Base-by-base conservation (phyloP, 1,284 basidiomycete genomes). In the Kwoniella shivajii region DNA sequence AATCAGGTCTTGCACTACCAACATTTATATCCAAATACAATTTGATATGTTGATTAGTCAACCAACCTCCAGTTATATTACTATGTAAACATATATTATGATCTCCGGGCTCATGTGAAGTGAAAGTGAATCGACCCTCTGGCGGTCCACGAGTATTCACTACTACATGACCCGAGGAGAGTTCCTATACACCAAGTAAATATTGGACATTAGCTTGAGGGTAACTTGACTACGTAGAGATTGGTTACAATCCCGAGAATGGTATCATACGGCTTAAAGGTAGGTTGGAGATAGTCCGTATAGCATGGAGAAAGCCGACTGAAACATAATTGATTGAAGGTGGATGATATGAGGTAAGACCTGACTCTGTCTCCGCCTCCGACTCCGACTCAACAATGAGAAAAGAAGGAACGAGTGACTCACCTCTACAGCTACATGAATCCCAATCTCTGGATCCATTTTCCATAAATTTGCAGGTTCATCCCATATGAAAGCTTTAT, bases 1-100 rank as follows among this genome's bases (percentile, higher is more conserved):
- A 72, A 72, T 96, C 89, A 14, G 88, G 80, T 68, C 88, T 90
- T n/a, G 89, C 85, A 50, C 84, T 86, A 18, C 94, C 94, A 54
- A 97, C 89, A 54, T 90, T 87, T 56, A 99, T 84, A 71, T 99
- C 96, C 63, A 99, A 84, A 79, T 98, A 90, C 66, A 99, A 85
- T 38, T 92, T 90, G 61, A 99, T 90, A 74, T 97, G 92, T 48
- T 91, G 88, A 57, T 83, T 86, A 49, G 85, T 71, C 78, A 91
- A 89, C 87, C 90, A 93, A 6, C 89, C 86, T 6, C 87, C 78
- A n/a, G 83, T 82, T 74, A 91, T 88, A 74, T 94, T 92, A 29
- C 91, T 89, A 13, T 88, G 88, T 50, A 99, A 84, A 76, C 96
- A 99, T 74, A 99, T 96, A 54, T 90, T 86, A 79, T 99, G 96